These are phyloP conservation scores for Poterioochromonas sp. DNA, from an alignment of 352 stramenopile species.

Conservation along the genomic window DNA sequence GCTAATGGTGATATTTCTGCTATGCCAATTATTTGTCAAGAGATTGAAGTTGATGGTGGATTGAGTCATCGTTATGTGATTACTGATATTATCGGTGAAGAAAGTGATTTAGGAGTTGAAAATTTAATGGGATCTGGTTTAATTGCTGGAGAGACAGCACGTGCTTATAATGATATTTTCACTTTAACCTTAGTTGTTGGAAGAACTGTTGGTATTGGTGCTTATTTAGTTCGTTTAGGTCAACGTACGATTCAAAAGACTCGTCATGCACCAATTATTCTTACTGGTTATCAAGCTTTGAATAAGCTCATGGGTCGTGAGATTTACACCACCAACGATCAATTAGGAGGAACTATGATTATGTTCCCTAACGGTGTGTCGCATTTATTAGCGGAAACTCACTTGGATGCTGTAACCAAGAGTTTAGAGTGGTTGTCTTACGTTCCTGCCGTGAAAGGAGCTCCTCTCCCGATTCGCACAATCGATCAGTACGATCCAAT, in stretches of 20 bases:
- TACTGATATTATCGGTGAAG: slow-evolving; percentile 92
- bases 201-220: slow-evolving; percentile 97
- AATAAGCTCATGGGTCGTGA: slow-evolving; percentile 99
- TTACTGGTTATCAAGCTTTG: slow-evolving; percentile 98
- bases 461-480: slow-evolving; percentile 66
- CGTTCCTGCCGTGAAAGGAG: slow-evolving; percentile 64
- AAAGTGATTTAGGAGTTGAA: slow-evolving; percentile 96
- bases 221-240: slow-evolving; percentile 96
- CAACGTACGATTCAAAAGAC: slow-evolving; percentile 98
- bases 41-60: slow-evolving; percentile 40
- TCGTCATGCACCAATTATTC: slow-evolving; percentile 92
- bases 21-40: slow-evolving; percentile 9
- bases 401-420: slow-evolving; percentile 84
- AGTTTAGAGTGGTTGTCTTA: slow-evolving; percentile 96
- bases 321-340: slow-evolving; percentile 99
- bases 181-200: slow-evolving; percentile 98
- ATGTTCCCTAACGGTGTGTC: slow-evolving; percentile 99
- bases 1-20: slow-evolving; percentile 14
- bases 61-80: slow-evolving; percentile 86
- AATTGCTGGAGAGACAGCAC: slow-evolving; percentile 93
- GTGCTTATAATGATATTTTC: slow-evolving; percentile 97
- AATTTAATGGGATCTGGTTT: slow-evolving; percentile 96
- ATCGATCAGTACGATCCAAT: slow-evolving; percentile 67
- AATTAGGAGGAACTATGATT: slow-evolving; percentile 93
- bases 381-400: slow-evolving; percentile 89